Evolutionary conservation across 2,329 filamentous ascomycete species (phyloP).

Genomic region (Alternaria arbusti): DNA sequence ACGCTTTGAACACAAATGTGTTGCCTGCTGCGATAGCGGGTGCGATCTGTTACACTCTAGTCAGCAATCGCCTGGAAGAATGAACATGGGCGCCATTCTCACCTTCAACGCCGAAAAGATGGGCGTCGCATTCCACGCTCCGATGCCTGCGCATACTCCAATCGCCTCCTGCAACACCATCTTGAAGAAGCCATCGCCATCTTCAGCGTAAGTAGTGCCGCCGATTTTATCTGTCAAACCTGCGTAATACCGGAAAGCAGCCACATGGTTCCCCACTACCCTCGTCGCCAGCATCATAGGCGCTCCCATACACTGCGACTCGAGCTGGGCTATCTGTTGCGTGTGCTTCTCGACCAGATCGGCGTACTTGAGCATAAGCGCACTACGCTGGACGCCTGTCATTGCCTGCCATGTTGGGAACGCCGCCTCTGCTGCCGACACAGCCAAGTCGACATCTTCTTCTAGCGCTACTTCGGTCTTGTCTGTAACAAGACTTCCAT

Average conservation of each 20-base stretch:
- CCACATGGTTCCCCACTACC: constrained; percentile 4
- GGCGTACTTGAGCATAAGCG: constrained; percentile 31
- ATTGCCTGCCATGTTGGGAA: constrained; percentile 29
- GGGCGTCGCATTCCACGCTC: constrained; percentile 36
- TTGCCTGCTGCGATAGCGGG: constrained; percentile 44
- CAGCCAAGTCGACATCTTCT: constrained; percentile 35
- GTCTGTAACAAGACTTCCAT: constrained; percentile 30
- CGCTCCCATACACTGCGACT: constrained; percentile 25
- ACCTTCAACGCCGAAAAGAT: constrained; percentile 13
- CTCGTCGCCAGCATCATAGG: constrained; percentile 14
- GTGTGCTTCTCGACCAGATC: constrained; percentile 30
- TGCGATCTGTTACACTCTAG: constrained; percentile 36
- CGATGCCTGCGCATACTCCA: constrained; percentile 41
- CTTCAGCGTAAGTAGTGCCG: constrained; percentile 19
- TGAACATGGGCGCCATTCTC: background rate
- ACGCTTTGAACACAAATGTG: constrained; percentile 38
- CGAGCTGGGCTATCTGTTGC: constrained; percentile 12
- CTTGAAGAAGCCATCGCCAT: background rate
- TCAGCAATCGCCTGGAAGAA: constrained; percentile 5
- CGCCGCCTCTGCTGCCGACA: constrained; percentile 31
- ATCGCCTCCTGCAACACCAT: constrained; percentile 20
- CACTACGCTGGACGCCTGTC: constrained; percentile 28
- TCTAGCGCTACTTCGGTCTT: constrained; percentile 29
- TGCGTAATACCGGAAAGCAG: background rate
- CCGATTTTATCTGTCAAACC: constrained; percentile 31